phyloP scores from a whole-genome alignment of 2,329 filamentous ascomycete genomes.

The Grosmannia serpens region DNA sequence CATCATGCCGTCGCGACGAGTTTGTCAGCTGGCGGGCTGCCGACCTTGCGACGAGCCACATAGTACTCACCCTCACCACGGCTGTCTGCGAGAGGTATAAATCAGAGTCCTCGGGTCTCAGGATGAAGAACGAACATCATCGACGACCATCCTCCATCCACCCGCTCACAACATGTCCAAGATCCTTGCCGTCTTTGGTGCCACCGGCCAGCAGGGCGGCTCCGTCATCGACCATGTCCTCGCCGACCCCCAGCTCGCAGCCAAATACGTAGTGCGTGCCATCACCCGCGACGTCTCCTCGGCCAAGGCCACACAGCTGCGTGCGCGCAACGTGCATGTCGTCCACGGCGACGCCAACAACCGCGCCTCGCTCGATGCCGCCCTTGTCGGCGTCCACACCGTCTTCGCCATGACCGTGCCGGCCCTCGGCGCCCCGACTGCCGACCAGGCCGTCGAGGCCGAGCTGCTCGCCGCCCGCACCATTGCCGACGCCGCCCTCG shows the following conservation, averaged over 20 bases:
- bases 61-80: too few relatives aligned
- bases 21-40: too few relatives aligned
- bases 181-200: slow-evolving; percentile 15
- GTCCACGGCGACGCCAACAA: slow-evolving; percentile 14
- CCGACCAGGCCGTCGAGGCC: slow-evolving; percentile 16
- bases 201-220: slow-evolving; percentile 16
- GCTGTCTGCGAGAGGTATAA: too few relatives aligned
- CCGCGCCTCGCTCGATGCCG: slow-evolving; percentile 27
- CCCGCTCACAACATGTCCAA: slow-evolving; percentile 1
- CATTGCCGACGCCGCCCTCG: slow-evolving; percentile 33
- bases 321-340: slow-evolving; percentile 24
- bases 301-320: too few relatives aligned
- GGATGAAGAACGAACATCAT: too few relatives aligned
- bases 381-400: slow-evolving; percentile 22
- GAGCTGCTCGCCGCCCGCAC: slow-evolving; percentile 31
- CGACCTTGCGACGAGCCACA: too few relatives aligned
- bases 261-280: slow-evolving; percentile 23
- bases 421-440: slow-evolving; percentile 7
- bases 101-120: too few relatives aligned
- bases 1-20: too few relatives aligned
- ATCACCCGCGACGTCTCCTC: slow-evolving; percentile 34
- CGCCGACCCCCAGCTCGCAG: slow-evolving; percentile 11
- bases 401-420: slow-evolving; percentile 24
- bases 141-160: not conserved
- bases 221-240: slow-evolving; percentile 13